A percentile compares a stretch with the other conserved stretches of the same genome.
Conservation (phyloP, 2,329 filamentous ascomycete species). For the Monilinia polystroma region DNA sequence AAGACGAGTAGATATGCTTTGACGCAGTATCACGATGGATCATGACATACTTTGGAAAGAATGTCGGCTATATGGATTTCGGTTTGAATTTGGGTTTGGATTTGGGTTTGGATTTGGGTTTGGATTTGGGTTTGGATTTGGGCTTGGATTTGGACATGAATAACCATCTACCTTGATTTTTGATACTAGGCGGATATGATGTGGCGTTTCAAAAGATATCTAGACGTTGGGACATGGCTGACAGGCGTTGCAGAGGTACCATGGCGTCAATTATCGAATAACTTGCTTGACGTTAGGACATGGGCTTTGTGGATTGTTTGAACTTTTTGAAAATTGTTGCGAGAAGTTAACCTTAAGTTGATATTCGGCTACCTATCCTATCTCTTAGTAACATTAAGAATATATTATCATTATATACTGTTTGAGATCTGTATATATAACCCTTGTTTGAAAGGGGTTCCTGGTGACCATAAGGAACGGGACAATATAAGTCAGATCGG, state of each 20-base stretch:
- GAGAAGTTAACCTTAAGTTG: background rate
- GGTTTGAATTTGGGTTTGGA: slow-evolving; percentile 13
- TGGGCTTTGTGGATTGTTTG: background rate
- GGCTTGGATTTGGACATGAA: slow-evolving; percentile 5
- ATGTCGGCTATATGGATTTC: background rate
- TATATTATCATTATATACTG: too few species aligned
- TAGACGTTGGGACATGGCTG: slow-evolving; percentile 34
- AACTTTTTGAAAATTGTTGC: background rate
- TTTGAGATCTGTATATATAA: background rate
- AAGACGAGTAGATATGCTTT: slow-evolving; percentile 50
- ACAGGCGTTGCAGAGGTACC: slow-evolving; percentile 26
- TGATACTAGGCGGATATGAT: slow-evolving; percentile 28
- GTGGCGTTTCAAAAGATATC: slow-evolving; percentile 31
- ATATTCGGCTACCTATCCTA: background rate
- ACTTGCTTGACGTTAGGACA: slow-evolving; percentile 1
- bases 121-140: slow-evolving; percentile 11
- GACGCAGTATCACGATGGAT: background rate
- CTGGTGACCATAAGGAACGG: background rate
- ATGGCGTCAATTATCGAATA: slow-evolving; percentile 24
- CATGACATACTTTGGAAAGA: background rate
- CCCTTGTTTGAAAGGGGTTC: too few species aligned
- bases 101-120: slow-evolving; percentile 13
- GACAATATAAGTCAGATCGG: slow-evolving; percentile 3
- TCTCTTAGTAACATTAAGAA: background rate
- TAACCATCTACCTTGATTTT: slow-evolving; percentile 1